Base-by-base conservation (phyloP, 768 basidiomycete species). In the Crucibulum laeve region DNA sequence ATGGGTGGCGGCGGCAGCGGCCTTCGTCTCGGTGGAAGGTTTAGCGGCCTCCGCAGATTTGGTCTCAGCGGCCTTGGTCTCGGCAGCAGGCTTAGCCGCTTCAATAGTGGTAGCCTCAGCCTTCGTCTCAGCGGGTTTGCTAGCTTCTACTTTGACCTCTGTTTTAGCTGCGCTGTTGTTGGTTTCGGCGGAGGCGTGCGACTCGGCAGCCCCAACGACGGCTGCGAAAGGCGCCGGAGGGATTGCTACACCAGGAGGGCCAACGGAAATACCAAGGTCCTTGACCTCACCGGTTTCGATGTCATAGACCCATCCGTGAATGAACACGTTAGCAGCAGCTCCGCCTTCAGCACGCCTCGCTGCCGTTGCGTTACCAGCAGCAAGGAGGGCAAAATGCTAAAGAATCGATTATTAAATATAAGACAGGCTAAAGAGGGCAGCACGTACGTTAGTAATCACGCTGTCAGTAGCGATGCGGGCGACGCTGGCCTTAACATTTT, bases 221-320 rank as follows among this genome's bases (percentile, higher is more conserved):
- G 47, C 41, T 5, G 45, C 44, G 40, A 56, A 67, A 3, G 65
- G 65, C 7, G 54, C 49, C 13, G 46, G 15, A 1, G 63, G 65
- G 17, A 67, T 59, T n/a, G 53, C 48, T 30, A 55, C 55, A 1
- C 68, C 68, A 24, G 68, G 61, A 10, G 66, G 63, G 6, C 66
- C 69, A 37, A 57, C 55, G 22, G 69, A 66, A 35, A 79, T 48
- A 3, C 65, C 58, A 43, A 84, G 58, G 50, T 82, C 76, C 25
- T 57, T 55, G 38, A 83, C 58, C 21, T 62, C 55, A 4, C 81
- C 80, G 24, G 62, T 72, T 49, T 71, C 73, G 44, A 82, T 64
- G 41, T 80, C 73, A 45, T 80, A 80, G 24, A 82, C 72, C 75
- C 75, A 81, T 4, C 80, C 80, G 34, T 82, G 79, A 4, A 83